These are phyloP conservation scores for Cladosporium sp. DNA, from an alignment of 2,329 filamentous ascomycete species.

Conservation along the genomic window DNA sequence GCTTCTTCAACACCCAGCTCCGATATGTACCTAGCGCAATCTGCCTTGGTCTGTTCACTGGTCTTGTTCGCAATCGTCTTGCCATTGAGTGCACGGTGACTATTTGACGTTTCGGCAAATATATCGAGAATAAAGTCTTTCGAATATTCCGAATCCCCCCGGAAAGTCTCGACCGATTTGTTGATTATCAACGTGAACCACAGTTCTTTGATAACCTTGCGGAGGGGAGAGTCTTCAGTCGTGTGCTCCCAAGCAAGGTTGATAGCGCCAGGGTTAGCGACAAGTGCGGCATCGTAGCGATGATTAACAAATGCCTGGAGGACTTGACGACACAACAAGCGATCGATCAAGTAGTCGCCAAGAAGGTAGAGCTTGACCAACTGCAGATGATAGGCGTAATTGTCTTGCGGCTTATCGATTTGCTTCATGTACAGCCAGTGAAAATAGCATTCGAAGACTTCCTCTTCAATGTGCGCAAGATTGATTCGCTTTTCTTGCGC, in stretches of 20 bases:
- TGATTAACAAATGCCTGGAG: neutral
- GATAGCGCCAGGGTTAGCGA: neutral
- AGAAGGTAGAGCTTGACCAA: neutral
- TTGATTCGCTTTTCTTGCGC: conserved; percentile 5
- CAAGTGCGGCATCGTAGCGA: neutral
- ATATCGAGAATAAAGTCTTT: too few species aligned
- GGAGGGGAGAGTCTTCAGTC: neutral
- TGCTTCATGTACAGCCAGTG: conserved; percentile 19
- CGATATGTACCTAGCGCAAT: too few species aligned
- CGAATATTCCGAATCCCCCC: too few species aligned
- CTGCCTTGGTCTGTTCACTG: too few species aligned
- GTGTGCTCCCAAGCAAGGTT: neutral
- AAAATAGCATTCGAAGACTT: conserved; percentile 17
- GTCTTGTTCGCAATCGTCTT: too few species aligned
- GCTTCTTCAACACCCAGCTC: too few species aligned
- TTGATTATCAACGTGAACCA: too few species aligned
- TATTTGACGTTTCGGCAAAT: too few species aligned
- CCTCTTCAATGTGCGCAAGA: conserved; percentile 12
- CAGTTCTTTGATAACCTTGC: neutral
- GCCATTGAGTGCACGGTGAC: too few species aligned
- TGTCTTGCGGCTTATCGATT: neutral
- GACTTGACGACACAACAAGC: neutral
- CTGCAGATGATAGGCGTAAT: neutral
- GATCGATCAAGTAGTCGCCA: neutral
- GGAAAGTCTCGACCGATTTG: too few species aligned